Base-by-base conservation (phyloP, 345 rosid genomes). In the Eucalyptus pauciflora region DNA sequence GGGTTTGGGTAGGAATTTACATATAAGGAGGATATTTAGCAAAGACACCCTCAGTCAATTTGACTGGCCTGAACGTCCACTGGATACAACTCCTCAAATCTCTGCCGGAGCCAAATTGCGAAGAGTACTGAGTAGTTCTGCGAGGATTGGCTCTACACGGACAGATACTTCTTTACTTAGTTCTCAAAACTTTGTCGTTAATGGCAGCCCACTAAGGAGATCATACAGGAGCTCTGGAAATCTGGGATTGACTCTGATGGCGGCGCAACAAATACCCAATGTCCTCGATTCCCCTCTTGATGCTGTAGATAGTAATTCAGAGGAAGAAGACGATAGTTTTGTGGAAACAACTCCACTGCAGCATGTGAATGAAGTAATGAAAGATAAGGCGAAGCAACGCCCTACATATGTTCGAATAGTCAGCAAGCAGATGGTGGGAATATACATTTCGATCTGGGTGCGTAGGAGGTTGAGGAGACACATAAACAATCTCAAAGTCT, bases 391-490 rank as follows among this genome's bases (percentile, higher is more conserved):
- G 5, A 94, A 91, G 90, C 86, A 93, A 79, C 89, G 88, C 76
- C 89, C 92, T 20, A 94, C 91, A 88, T 98, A 97, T 86, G 96
- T 96, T 16, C 92, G 99, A 76, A 96, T 98, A 83, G 97, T 96
- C 69, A 95, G 99, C 94, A 98, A 98, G 92, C 99, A 98, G 92
- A 98, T 98, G 99, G 98, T 98, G 45, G 99, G 99, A 83, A 97
- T 98, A 86, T 96, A 98, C 87, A 91, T 98, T 81, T 98, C 99
- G 17, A 86, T 98, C 88, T 98, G 99, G 99, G 98, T 96, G 91
- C 94, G 98, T 17, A 92, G 95, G 91, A 92, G 95, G 91, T 92
- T 98, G 90, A 95, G 99, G 93, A 93, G 95, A 88, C 99, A 95
- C 83, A 94, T 98, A 89, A 98, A 97, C 94, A 96, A 98, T 88